Conservation (phyloP, 768 basidiomycete species). For the Kwoniella mangroviensis region DNA sequence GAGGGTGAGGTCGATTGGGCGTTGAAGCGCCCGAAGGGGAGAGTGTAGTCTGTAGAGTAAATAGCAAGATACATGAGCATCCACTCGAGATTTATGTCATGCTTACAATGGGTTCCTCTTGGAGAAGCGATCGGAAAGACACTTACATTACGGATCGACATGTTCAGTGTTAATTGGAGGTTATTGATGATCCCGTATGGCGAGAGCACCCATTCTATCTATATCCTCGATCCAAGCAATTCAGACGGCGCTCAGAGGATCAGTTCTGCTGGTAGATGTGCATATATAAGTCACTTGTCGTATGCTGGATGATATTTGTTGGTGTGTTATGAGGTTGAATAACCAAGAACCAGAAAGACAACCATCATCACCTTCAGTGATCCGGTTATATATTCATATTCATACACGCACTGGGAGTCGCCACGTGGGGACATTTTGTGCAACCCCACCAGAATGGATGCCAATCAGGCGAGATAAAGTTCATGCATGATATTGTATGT, state of each 20-base stretch:
- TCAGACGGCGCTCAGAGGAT: no score
- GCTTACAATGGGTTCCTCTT: no score
- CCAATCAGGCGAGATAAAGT: not conserved
- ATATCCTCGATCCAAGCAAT: not conserved
- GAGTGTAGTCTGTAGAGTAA: not conserved
- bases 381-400: not conserved
- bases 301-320: no score
- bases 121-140: no score
- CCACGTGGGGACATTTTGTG: not conserved
- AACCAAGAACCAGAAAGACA: not conserved
- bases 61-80: not conserved
- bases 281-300: no score
- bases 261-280: no score
- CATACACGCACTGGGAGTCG: no score
- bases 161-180: not conserved
- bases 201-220: not conserved
- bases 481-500: not conserved
- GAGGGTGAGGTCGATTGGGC: constrained; percentile 20
- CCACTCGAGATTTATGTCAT: no score
- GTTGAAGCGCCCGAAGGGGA: not conserved
- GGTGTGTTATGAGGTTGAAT: no score
- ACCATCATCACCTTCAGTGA: not conserved
- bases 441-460: not conserved
- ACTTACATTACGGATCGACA: constrained; percentile 2
- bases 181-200: not conserved